Base-by-base conservation (phyloP, 352 stramenopile species). In the Phytophthora sojae region DNA sequence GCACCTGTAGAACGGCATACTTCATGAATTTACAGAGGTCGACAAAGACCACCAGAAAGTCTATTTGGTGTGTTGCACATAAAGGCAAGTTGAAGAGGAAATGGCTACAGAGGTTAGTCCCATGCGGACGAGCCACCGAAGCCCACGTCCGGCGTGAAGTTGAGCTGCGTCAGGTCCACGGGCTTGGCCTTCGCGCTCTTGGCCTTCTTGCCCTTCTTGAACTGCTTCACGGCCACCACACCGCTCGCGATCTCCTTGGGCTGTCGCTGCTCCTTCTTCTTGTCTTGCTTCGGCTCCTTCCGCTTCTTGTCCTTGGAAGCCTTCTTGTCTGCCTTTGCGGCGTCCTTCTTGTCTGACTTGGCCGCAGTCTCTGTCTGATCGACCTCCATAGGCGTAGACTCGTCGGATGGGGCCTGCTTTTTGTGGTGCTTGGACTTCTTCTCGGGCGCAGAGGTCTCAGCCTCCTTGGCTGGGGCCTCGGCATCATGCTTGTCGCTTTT, bases 151-250 rank as follows among this genome's bases (percentile, higher is more conserved):
- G 85, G 80, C 44, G 82, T 83, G 23, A 93, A 91, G 65, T 89
- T 80, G 45, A 91, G 71, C 62, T 85, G 76, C 17, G 80, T 77
- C 15, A 94, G 64, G 55, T 94, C 83, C 14, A 95, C 71, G 0
- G 55, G 47, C 42, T 72, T 79, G 25, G 44, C 55, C 19, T 74
- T 57, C 5, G 45, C 44, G 3, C 35, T 69, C 54, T 85, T 89
- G 52, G 25, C 37, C 61, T 85, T 82, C 58, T 83, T 90, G 7
- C 72, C 12, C 60, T 92, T 95, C 62, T 92, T 95, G 57, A 94
- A 86, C 56, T 94, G 80, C 71, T 94, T 93, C 15, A 93, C 77
- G 29, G 85, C 82, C 50, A 95, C 64, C 17, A 94, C 88, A 17
- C 88, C 88, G 57, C 88, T 95, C 3, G 83, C 86, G 26, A 86